Percentiles rank a stretch among this genome's conserved stretches.
phyloP scores from a whole-genome alignment of 2,329 filamentous ascomycete species.

The Microsporum ferrugineum region DNA sequence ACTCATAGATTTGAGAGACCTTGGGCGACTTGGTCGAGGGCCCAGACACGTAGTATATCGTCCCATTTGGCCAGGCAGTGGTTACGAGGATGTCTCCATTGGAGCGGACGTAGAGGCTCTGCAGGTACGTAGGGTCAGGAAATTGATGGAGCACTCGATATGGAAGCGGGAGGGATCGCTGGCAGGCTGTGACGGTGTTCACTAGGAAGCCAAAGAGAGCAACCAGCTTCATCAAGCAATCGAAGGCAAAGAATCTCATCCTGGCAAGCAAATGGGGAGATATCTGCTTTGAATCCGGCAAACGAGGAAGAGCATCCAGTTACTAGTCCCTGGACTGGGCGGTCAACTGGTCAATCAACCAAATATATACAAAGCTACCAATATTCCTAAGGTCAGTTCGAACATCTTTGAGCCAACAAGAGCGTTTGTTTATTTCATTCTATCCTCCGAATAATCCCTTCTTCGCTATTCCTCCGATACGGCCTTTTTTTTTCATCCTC shows the following conservation, averaged over 20 bases:
- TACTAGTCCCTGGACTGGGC: not conserved
- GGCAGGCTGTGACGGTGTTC: not conserved
- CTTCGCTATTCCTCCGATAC: not conserved
- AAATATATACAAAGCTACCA: not conserved
- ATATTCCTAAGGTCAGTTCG: not conserved
- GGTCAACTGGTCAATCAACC: not conserved
- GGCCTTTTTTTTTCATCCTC: not conserved
- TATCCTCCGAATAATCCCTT: not conserved
- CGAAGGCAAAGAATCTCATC: not conserved
- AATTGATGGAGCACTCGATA: not conserved
- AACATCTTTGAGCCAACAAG: not conserved
- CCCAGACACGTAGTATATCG: not conserved
- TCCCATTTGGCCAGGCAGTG: not conserved
- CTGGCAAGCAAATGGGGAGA: not conserved
- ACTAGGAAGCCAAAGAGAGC: not conserved
- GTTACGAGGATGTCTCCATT: not conserved
- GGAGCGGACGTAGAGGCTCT: not conserved
- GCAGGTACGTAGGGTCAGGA: not conserved
- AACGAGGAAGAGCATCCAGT: not conserved
- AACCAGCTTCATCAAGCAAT: not conserved
- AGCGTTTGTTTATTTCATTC: not conserved
- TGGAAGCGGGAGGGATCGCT: not conserved
- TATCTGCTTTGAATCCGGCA: not conserved
- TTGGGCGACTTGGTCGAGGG: not conserved
- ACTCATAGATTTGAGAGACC: not conserved